Evolutionary conservation across 441 rosid species (phyloP).

Genomic region (California macrophylla): DNA sequence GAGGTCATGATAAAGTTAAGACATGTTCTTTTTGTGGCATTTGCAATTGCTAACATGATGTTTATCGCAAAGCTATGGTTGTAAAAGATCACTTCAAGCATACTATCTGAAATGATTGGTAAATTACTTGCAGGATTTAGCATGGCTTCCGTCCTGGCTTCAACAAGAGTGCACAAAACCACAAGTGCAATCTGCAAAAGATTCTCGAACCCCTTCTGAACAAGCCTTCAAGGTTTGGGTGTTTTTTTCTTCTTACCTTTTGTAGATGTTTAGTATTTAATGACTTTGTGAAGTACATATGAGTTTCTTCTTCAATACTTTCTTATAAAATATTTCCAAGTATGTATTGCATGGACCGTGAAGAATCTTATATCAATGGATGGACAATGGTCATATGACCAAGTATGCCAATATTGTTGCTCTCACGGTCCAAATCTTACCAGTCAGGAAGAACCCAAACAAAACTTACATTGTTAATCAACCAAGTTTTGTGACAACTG

Average conservation of each 20-base stretch:
- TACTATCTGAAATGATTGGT: not conserved
- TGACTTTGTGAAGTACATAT: not conserved
- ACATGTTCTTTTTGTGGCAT: not conserved
- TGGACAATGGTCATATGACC: not conserved
- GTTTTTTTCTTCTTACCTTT: not conserved
- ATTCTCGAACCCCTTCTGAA: slow-evolving; percentile 11
- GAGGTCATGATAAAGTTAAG: not conserved
- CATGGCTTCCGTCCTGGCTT: slow-evolving; percentile 52
- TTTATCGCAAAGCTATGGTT: not conserved
- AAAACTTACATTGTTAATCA: not conserved
- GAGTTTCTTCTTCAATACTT: not conserved
- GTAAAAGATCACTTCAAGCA: not conserved
- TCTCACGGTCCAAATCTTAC: not conserved
- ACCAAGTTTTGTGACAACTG: not conserved
- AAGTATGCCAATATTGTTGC: not conserved
- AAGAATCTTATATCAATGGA: not conserved
- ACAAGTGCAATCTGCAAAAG: slow-evolving; percentile 9
- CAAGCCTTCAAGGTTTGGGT: slow-evolving; percentile 19
- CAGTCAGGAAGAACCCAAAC: not conserved
- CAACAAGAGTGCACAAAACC: slow-evolving; percentile 27
- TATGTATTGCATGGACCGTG: not conserved
- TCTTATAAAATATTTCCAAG: not conserved
- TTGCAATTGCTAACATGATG: not conserved
- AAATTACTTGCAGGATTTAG: slow-evolving; percentile 31
- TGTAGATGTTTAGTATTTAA: not conserved